Percentiles rank a stretch among this genome's conserved stretches.
phyloP scores from a whole-genome alignment of 2,329 filamentous ascomycete species.

The Nigrograna mackinnonii region DNA sequence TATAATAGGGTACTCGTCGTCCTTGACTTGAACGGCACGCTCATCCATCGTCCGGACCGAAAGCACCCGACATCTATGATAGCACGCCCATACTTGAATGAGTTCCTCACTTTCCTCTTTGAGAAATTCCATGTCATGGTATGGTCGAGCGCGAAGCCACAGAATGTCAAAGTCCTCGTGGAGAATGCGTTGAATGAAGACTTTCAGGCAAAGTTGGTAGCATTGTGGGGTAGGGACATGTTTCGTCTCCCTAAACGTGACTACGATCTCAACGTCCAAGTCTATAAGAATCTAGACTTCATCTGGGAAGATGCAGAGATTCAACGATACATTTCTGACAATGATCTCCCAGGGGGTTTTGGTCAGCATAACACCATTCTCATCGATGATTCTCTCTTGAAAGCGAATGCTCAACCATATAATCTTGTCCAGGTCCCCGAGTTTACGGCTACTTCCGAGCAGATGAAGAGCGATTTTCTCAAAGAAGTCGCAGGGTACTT shows the following conservation, averaged over 20 bases:
- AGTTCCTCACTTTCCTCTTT: slow-evolving; percentile 76
- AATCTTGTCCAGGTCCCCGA: slow-evolving; percentile 84
- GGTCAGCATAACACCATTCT: slow-evolving; percentile 85
- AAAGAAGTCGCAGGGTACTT: slow-evolving; percentile 57
- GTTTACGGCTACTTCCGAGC: slow-evolving; percentile 59
- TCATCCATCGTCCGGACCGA: slow-evolving; percentile 71
- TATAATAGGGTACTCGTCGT: slow-evolving; percentile 76
- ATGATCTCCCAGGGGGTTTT: slow-evolving; percentile 57
- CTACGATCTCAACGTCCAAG: slow-evolving; percentile 74
- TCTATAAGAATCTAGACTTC: slow-evolving; percentile 81
- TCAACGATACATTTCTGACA: slow-evolving; percentile 46
- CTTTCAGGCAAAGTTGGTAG: slow-evolving; percentile 62
- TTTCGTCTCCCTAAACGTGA: slow-evolving; percentile 69
- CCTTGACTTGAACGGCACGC: slow-evolving; percentile 90
- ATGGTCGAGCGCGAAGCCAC: slow-evolving; percentile 82
- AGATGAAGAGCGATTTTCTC: slow-evolving; percentile 48
- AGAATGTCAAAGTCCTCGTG: slow-evolving; percentile 74
- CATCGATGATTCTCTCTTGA: slow-evolving; percentile 82
- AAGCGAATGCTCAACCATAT: slow-evolving; percentile 79
- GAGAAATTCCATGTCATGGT: slow-evolving; percentile 78
- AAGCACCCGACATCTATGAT: slow-evolving; percentile 55
- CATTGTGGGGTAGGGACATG: slow-evolving; percentile 77
- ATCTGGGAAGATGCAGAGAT: slow-evolving; percentile 65
- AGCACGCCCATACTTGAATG: slow-evolving; percentile 66
- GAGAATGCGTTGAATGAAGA: slow-evolving; percentile 62